Evolutionary conservation across 1,284 basidiomycete genomes (phyloP), one percentile per base, ranked within the genome.

Genomic region (Termitomyces sp.): DNA sequence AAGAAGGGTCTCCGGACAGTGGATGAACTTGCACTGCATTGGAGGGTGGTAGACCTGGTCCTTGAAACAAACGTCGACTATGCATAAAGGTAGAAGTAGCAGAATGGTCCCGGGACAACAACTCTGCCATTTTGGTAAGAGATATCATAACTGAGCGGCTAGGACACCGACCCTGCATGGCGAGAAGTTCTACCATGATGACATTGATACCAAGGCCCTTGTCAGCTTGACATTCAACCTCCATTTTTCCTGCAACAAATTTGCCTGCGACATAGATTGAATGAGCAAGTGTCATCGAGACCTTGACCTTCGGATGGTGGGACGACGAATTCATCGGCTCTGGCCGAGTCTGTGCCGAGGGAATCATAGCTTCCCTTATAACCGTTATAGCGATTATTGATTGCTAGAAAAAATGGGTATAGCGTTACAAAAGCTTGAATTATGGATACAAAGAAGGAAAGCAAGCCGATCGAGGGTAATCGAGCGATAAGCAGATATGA

Each of bases 251-350:
- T 5, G 81, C 74, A 24, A 90, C 74, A 59, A 77, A 70, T 33
- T 73, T 71, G 0, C 88, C 88, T 0, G 88, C 82, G 46, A 88
- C 76, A 62, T 80, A 86, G 30, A 78, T 70, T 1, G 77, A 66
- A 60, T 86, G 79, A 2, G 80, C 75, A 10, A 88, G 72, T 17
- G 73, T 76, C 17, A 87, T 66, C 8, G 82, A 75, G 13, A 88
- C 79, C 65, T 79, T 86, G 65, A 90, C 81, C 68, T 90, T 91
- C 26, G 86, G 73, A 67, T 91, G 88, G 63, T 84, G 73, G 0
- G 83, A 77, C 17, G 82, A 81, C 33, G 85, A 84, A 69, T 90
- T 90, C 87, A 90, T 90, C 9, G 87, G 84, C 69, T 88, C 84
- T 33, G 78, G 61, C 45, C 63, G 56, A 30, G 60, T 62, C 41